Conservation (phyloP, 257 asterid genomes). For the Perilla frutescens region DNA sequence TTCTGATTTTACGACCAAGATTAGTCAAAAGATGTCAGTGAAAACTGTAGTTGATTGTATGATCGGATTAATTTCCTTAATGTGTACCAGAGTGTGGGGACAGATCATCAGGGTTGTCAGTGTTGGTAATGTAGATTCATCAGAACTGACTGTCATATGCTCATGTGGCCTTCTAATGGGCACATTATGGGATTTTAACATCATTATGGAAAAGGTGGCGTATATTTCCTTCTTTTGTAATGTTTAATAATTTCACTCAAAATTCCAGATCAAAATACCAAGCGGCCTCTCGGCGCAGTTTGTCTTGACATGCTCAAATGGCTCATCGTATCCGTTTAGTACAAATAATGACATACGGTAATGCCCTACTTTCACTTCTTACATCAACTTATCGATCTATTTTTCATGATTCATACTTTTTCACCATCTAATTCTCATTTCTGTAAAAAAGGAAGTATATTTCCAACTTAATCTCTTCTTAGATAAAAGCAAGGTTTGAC, state of each 20-base stretch:
- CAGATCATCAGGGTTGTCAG: background rate
- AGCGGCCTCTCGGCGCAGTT: constrained; percentile 83
- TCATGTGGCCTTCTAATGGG: background rate
- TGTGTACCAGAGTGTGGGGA: constrained; percentile 11
- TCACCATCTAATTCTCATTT: background rate
- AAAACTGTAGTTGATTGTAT: background rate
- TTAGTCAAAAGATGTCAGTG: background rate
- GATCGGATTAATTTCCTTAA: background rate
- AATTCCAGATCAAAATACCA: constrained; percentile 85
- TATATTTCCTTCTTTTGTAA: constrained; percentile 13
- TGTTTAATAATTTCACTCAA: constrained; percentile 28
- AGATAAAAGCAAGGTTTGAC: background rate
- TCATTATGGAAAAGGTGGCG: background rate
- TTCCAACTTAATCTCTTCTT: background rate
- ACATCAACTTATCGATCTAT: background rate
- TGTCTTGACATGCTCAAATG: constrained; percentile 77
- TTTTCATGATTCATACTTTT: background rate
- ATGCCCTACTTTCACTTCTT: constrained; percentile 26
- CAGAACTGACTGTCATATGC: background rate
- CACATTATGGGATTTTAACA: background rate
- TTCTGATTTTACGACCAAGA: constrained; percentile 4
- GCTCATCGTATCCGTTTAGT: constrained; percentile 85
- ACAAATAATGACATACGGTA: constrained; percentile 83
- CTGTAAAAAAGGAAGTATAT: background rate
- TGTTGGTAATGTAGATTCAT: background rate